Conservation (phyloP, 495 filamentous ascomycete genomes). For the Aspergillus baeticus region DNA sequence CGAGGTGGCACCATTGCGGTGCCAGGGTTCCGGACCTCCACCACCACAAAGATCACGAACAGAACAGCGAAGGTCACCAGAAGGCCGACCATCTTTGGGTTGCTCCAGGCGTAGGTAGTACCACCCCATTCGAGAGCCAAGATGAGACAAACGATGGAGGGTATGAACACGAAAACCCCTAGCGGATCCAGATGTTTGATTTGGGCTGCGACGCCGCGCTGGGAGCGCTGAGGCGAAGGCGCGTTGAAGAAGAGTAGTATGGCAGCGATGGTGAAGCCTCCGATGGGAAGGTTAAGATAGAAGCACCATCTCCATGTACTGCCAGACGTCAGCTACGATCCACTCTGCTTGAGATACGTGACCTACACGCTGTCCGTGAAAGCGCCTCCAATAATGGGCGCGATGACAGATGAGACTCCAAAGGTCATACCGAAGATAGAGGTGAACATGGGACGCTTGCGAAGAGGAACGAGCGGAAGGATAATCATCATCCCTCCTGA, state of each 20-base stretch:
- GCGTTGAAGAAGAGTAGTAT: neutral
- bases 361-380: conserved; percentile 4
- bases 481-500: conserved; percentile 6
- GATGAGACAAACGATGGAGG: conserved; percentile 36
- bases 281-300: conserved; percentile 7
- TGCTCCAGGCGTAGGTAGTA: conserved; percentile 34
- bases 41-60: conserved; percentile 18
- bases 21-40: conserved; percentile 17
- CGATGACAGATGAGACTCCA: conserved; percentile 2
- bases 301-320: conserved; percentile 7
- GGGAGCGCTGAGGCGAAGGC: neutral
- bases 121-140: conserved; percentile 48
- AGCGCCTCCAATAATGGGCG: conserved; percentile 3
- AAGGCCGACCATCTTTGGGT: conserved; percentile 34
- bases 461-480: neutral
- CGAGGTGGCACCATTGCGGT: neutral
- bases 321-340: neutral
- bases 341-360: neutral
- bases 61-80: conserved; percentile 31
- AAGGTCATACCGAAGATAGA: conserved; percentile 7
- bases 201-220: neutral
- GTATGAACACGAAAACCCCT: conserved; percentile 2
- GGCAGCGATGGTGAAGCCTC: neutral
- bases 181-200: neutral
- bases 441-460: neutral